These are phyloP conservation scores for Rhodotorula glutinis DNA, from an alignment of 1,284 basidiomycete genomes.

Conservation along the genomic window DNA sequence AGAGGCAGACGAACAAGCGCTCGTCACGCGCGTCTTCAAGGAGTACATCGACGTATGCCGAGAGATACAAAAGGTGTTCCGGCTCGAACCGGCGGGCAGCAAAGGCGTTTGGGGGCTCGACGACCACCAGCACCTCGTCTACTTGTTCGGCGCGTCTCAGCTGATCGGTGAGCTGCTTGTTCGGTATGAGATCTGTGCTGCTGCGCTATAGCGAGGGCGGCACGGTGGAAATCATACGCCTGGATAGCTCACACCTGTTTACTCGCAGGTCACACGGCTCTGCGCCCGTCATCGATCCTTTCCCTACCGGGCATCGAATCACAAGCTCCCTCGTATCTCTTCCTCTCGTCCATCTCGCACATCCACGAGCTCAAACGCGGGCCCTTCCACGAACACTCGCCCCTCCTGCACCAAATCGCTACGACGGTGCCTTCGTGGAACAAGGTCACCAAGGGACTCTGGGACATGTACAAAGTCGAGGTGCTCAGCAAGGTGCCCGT, in stretches of 20 bases:
- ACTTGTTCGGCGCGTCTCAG: slow-evolving; percentile 89
- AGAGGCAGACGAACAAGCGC: slow-evolving; percentile 47
- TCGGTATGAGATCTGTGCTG: too few relatives aligned
- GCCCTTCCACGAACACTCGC: slow-evolving; percentile 88
- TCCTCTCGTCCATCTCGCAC: slow-evolving; percentile 62
- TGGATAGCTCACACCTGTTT: background rate
- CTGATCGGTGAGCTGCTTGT: slow-evolving; percentile 54
- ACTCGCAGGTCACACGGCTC: slow-evolving; percentile 55
- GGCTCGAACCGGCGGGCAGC: slow-evolving; percentile 90
- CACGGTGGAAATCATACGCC: too few relatives aligned
- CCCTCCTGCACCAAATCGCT: slow-evolving; percentile 81
- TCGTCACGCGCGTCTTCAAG: slow-evolving; percentile 58
- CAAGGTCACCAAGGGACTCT: slow-evolving; percentile 83
- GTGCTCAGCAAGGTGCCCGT: slow-evolving; percentile 95
- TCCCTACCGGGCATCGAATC: slow-evolving; percentile 52
- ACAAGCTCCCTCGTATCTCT: slow-evolving; percentile 43
- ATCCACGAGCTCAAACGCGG: slow-evolving; percentile 76
- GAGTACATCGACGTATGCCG: slow-evolving; percentile 80
- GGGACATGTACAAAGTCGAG: slow-evolving; percentile 97
- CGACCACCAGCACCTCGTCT: slow-evolving; percentile 70
- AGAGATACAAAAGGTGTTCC: slow-evolving; percentile 82
- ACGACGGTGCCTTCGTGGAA: slow-evolving; percentile 78
- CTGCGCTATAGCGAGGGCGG: background rate
- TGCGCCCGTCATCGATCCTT: slow-evolving; percentile 59
- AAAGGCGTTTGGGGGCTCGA: slow-evolving; percentile 99